Evolutionary conservation across 2,329 filamentous ascomycete genomes (phyloP).

Genomic region (Aspergillus unguis): DNA sequence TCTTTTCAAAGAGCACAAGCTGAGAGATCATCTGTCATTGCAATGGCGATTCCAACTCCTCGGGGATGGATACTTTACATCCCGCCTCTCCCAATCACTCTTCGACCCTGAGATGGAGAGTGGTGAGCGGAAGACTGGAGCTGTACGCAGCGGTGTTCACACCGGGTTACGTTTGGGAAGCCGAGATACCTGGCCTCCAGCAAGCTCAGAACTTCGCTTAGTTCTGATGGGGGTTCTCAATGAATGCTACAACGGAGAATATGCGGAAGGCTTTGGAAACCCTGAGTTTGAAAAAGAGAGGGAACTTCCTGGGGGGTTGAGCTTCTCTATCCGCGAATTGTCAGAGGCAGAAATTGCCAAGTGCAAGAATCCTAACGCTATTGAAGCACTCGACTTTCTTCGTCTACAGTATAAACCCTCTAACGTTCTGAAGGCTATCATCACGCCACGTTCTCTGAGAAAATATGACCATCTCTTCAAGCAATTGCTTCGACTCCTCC

Average conservation of each 20-base stretch:
- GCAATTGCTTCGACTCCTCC: slow-evolving; percentile 69
- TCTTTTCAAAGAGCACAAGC: slow-evolving; percentile 69
- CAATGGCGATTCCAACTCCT: slow-evolving; percentile 80
- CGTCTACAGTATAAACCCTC: slow-evolving; percentile 80
- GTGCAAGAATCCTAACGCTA: slow-evolving; percentile 75
- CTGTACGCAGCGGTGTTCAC: slow-evolving; percentile 64
- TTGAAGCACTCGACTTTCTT: slow-evolving; percentile 91
- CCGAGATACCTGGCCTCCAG: slow-evolving; percentile 84
- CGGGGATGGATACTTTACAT: slow-evolving; percentile 78
- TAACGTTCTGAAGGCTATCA: slow-evolving; percentile 65
- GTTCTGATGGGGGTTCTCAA: slow-evolving; percentile 80
- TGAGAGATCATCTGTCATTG: slow-evolving; percentile 69
- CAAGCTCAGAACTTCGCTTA: slow-evolving; percentile 86
- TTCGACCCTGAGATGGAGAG: slow-evolving; percentile 81
- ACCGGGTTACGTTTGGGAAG: slow-evolving; percentile 83
- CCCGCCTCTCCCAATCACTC: slow-evolving; percentile 73
- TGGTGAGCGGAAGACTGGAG: slow-evolving; percentile 68
- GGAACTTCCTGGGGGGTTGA: slow-evolving; percentile 65
- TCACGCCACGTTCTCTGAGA: slow-evolving; percentile 66
- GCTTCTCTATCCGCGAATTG: slow-evolving; percentile 82
- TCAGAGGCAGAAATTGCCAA: slow-evolving; percentile 72
- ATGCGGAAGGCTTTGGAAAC: slow-evolving; percentile 19
- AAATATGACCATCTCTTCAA: slow-evolving; percentile 87
- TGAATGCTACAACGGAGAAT: slow-evolving; percentile 61
- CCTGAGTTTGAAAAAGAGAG: slow-evolving; percentile 23